Evolutionary conservation across 441 rosid genomes (phyloP), one percentile per base, ranked within the genome.

Genomic region (Dalechampia spathulata): DNA sequence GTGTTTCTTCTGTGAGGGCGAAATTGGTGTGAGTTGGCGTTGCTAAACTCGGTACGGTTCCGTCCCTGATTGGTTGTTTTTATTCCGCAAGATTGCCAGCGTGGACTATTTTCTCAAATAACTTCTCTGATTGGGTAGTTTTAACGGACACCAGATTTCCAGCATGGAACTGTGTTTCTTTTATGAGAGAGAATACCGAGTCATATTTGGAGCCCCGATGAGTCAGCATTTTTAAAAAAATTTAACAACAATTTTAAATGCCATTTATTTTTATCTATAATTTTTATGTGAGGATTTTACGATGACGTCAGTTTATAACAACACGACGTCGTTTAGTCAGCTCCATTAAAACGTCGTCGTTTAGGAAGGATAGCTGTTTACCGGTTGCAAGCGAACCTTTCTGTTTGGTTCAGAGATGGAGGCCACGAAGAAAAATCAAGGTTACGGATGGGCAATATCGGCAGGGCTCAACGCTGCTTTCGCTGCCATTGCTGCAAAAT

Each of bases 391-490:
- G n/a, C n/a, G n/a, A n/a, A n/a, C n/a, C 15, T 1, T 17, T 28
- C 2, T 36, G 5, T 7, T 14, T 32, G 49, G 10, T 4, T 15
- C 30, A 30, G 69, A 55, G 7, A 75, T 75, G 78, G 76, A 43
- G 20, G 61, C 51, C 19, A 54, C 53, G 30, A 66, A 52, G 27
- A 54, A 17, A 46, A 47, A 63, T 45, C 61, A 60, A 71, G 96
- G 97, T 16, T 87, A 87, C 56, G 67, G 65, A 9, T 90, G 87
- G 91, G 94, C 94, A 40, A 54, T 82, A 41, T 60, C 74, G 15
- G 95, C 94, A 20, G 92, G 96, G 9, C 46, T 82, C 58, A 82
- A 74, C 58, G 96, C 98, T 8, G 96, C 94, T 64, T 60, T 82
- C 23, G 80, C 92, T 2, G 98, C 98, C 67, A 67, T 85, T 17